These are phyloP conservation scores for Cladorrhinum samala DNA, from an alignment of 495 filamentous ascomycete species.

Conservation along the genomic window DNA sequence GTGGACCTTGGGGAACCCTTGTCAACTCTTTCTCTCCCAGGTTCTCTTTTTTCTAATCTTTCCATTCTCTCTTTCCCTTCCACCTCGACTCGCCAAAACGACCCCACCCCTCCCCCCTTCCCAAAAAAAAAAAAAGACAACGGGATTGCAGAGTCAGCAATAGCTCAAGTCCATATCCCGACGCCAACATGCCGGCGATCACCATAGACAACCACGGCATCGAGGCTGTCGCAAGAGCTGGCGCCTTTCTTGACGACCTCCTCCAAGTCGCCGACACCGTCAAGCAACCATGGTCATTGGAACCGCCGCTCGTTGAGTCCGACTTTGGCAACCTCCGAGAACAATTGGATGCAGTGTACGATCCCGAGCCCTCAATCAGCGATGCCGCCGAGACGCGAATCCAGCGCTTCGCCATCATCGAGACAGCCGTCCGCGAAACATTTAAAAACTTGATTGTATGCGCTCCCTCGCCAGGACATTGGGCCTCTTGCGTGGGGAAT, in stretches of 20 bases:
- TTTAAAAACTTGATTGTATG: conserved; percentile 72
- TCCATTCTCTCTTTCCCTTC: no score
- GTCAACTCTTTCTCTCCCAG: no score
- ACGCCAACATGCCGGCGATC: conserved; percentile 36
- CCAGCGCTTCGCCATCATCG: conserved; percentile 59
- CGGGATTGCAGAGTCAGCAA: no score
- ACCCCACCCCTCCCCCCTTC: no score
- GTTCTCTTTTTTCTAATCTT: no score
- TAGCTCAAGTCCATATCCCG: no score
- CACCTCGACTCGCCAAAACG: no score
- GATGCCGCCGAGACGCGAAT: conserved; percentile 28
- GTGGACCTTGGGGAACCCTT: no score
- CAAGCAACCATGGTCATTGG: conserved; percentile 62
- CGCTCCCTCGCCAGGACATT: background rate
- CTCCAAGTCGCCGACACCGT: conserved; percentile 56
- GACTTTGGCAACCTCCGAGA: conserved; percentile 47
- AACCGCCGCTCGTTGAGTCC: conserved; percentile 67
- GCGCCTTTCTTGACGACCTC: conserved; percentile 51
- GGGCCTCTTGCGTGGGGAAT: conserved; percentile 7
- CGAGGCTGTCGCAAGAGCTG: conserved; percentile 51
- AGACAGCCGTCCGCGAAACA: conserved; percentile 69
- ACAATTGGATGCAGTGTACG: conserved; percentile 35
- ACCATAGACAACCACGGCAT: conserved; percentile 41
- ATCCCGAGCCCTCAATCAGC: conserved; percentile 11
- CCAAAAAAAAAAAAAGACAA: no score